Evolutionary conservation across 768 basidiomycete genomes (phyloP).

Genomic region (Termitomyces sp.): DNA sequence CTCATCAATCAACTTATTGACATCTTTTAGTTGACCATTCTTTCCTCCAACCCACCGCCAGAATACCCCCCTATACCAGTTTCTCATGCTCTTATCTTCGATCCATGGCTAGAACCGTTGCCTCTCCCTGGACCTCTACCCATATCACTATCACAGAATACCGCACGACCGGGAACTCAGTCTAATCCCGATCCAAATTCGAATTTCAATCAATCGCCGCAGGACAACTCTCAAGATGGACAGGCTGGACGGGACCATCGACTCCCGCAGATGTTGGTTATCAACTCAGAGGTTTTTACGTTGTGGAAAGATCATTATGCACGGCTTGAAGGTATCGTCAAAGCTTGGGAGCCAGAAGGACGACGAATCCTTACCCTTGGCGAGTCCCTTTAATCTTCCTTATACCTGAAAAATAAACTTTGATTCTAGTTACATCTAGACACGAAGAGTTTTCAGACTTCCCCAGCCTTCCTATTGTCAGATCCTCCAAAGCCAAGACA

Average conservation of each 20-base stretch:
- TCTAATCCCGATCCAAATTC: slow-evolving; percentile 3
- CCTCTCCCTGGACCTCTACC: slow-evolving; percentile 52
- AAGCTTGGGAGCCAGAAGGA: slow-evolving; percentile 48
- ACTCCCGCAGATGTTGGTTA: slow-evolving; percentile 49
- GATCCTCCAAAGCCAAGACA: slow-evolving; percentile 25
- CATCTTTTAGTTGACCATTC: slow-evolving; percentile 47
- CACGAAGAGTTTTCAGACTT: slow-evolving; percentile 50
- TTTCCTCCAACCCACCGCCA: slow-evolving; percentile 46
- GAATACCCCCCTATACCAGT: slow-evolving; percentile 47
- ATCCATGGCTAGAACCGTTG: slow-evolving; percentile 85
- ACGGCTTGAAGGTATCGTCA: slow-evolving; percentile 49
- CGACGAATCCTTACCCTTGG: slow-evolving; percentile 46
- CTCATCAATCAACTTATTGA: not conserved
- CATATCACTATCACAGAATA: slow-evolving; percentile 5
- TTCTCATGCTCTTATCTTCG: slow-evolving; percentile 58
- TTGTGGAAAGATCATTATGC: slow-evolving; percentile 76
- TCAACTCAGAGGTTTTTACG: slow-evolving; percentile 78
- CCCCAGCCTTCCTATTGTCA: slow-evolving; percentile 37
- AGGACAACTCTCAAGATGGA: slow-evolving; percentile 3
- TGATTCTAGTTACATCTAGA: slow-evolving; percentile 34
- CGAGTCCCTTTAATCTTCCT: slow-evolving; percentile 18
- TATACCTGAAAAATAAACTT: not conserved
- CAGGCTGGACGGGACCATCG: not conserved
- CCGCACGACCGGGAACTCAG: slow-evolving; percentile 7
- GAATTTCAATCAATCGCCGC: not conserved